phyloP scores from a whole-genome alignment of 805 yeast genomes.

The Brettanomyces bruxellensis region DNA sequence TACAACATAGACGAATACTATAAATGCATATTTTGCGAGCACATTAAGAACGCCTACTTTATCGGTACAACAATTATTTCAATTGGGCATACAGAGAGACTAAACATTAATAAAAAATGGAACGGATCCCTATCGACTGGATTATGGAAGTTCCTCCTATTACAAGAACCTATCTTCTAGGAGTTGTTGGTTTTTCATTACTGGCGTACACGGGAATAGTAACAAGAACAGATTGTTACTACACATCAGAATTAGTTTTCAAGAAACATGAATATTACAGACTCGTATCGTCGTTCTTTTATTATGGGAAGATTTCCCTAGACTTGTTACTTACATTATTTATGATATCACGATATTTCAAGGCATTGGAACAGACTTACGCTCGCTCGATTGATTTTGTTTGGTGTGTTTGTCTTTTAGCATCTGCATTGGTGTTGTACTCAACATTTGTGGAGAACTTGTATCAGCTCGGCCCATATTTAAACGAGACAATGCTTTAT shows the following conservation, averaged over 20 bases:
- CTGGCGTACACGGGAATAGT: constrained; percentile 26
- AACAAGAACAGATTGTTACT: constrained; percentile 23
- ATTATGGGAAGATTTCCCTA: constrained; percentile 31
- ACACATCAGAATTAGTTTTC: constrained; percentile 30
- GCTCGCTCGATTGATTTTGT: constrained; percentile 26
- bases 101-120: constrained; percentile 14
- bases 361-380: constrained; percentile 29
- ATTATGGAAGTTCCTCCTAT: constrained; percentile 37
- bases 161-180: constrained; percentile 29
- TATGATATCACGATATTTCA: constrained; percentile 29
- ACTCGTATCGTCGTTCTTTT: constrained; percentile 28
- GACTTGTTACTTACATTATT: constrained; percentile 27
- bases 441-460: constrained; percentile 21
- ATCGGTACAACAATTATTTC: no score
- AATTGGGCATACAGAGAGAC: not conserved
- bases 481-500: constrained; percentile 31
- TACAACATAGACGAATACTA: no score
- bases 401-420: constrained; percentile 28
- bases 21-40: no score
- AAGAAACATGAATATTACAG: constrained; percentile 29
- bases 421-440: constrained; percentile 23
- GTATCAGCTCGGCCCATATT: constrained; percentile 28
- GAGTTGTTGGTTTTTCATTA: constrained; percentile 25
- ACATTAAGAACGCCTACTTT: no score
- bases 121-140: constrained; percentile 31